These are phyloP conservation scores for Austroboletus rostrupii DNA, from an alignment of 1,284 basidiomycete species.

Conservation along the genomic window DNA sequence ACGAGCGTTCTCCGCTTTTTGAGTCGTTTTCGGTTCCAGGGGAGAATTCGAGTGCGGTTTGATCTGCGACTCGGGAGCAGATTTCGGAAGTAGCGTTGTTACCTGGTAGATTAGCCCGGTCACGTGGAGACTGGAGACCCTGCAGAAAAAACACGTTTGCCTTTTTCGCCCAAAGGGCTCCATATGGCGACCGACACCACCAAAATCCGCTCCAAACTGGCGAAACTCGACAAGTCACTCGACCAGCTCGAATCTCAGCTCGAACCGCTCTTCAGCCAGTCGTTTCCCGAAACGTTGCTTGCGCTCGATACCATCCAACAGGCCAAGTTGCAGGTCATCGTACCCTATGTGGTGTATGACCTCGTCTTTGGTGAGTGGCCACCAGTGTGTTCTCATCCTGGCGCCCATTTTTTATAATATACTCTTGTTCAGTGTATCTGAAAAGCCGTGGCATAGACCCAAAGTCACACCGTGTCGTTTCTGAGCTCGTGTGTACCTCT, in stretches of 20 bases:
- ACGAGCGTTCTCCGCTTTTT: too few species aligned
- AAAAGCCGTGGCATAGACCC: constrained; percentile 75
- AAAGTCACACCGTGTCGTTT: constrained; percentile 67
- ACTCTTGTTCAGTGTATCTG: constrained; percentile 57
- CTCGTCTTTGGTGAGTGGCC: constrained; percentile 64
- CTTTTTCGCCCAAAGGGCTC: too few species aligned
- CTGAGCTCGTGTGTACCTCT: constrained; percentile 57
- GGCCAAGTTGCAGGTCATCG: constrained; percentile 69
- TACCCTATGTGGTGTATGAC: constrained; percentile 80
- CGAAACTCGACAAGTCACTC: constrained; percentile 51
- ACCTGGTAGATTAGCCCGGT: too few species aligned
- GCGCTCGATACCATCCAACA: constrained; percentile 70
- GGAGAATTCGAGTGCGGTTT: too few species aligned
- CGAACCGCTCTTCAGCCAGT: constrained; percentile 58
- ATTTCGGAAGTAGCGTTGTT: too few species aligned
- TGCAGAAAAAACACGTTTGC: too few species aligned
- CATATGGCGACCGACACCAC: constrained; percentile 53
- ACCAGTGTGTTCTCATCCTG: background rate
- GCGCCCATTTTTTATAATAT: background rate
- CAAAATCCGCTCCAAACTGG: constrained; percentile 53
- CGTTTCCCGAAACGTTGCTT: constrained; percentile 61
- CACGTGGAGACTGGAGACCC: too few species aligned
- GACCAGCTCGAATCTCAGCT: constrained; percentile 63
- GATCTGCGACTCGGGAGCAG: too few species aligned
- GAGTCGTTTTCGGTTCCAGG: too few species aligned